phyloP scores from a whole-genome alignment of 352 stramenopile species.

The Phytophthora tentaculata region DNA sequence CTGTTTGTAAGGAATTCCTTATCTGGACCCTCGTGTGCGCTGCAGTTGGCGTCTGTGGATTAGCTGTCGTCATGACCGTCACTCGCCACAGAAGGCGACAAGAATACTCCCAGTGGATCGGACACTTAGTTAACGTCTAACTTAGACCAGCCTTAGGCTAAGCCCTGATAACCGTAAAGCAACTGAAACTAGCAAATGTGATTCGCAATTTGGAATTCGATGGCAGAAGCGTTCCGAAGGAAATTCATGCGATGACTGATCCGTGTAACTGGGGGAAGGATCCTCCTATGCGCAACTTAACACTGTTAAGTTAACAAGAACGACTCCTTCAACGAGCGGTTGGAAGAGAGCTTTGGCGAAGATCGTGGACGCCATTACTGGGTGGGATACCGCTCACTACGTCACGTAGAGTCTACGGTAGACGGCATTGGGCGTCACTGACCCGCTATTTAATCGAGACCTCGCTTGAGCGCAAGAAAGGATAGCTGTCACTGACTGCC shows the following conservation, averaged over 20 bases:
- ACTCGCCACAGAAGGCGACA: conserved; percentile 31
- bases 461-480: not conserved
- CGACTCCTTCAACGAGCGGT: no score
- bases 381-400: not conserved
- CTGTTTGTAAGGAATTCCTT: conserved; percentile 26
- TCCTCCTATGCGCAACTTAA: no score
- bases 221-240: not conserved
- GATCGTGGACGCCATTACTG: conserved; percentile 1
- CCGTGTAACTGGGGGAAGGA: no score
- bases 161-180: no score
- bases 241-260: not conserved
- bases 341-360: no score
- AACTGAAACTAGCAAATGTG: no score
- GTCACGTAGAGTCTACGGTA: not conserved
- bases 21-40: conserved; percentile 29
- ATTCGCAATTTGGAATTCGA: not conserved
- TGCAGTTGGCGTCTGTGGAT: conserved; percentile 12
- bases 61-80: conserved; percentile 22
- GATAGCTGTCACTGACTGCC: not conserved
- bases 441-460: not conserved
- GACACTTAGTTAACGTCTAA: conserved; percentile 29
- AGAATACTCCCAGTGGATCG: conserved; percentile 38
- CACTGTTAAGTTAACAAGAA: not conserved
- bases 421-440: not conserved
- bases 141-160: no score